Evolutionary conservation across 2,329 filamentous ascomycete genomes (phyloP).

Genomic region (Alternaria metachromatica): DNA sequence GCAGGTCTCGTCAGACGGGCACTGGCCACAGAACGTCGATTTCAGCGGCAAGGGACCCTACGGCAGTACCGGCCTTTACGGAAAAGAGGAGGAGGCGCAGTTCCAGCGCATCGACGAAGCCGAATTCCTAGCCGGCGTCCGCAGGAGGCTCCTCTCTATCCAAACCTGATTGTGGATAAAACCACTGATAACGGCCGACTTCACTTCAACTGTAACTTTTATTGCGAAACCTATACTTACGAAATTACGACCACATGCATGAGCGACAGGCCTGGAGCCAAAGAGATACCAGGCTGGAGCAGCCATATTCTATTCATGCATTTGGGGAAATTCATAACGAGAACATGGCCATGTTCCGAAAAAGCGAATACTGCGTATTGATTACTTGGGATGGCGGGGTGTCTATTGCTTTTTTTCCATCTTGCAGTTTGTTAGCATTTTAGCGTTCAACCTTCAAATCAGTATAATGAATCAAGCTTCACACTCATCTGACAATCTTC

Average conservation of each 20-base stretch:
- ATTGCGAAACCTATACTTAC: slow-evolving; percentile 24
- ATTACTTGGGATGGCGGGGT: slow-evolving; percentile 18
- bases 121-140: slow-evolving; percentile 49
- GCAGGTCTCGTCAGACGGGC: slow-evolving; percentile 49
- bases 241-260: slow-evolving; percentile 39
- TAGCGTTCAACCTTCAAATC: slow-evolving; percentile 22
- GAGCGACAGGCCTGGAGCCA: slow-evolving; percentile 42
- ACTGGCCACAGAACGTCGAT: slow-evolving; percentile 49
- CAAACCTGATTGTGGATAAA: slow-evolving; percentile 39
- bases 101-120: slow-evolving; percentile 50
- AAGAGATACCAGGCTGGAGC: slow-evolving; percentile 39
- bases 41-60: slow-evolving; percentile 57
- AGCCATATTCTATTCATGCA: slow-evolving; percentile 30
- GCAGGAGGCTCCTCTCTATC: slow-evolving; percentile 46
- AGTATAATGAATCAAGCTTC: slow-evolving; percentile 12
- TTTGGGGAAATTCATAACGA: slow-evolving; percentile 18
- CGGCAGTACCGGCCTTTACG: slow-evolving; percentile 58
- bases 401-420: slow-evolving; percentile 1
- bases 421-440: slow-evolving; percentile 19
- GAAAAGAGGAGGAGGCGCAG: slow-evolving; percentile 54
- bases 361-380: slow-evolving; percentile 20
- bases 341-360: slow-evolving; percentile 12
- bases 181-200: slow-evolving; percentile 19
- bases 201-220: slow-evolving; percentile 31
- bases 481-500: neutral